These are phyloP conservation scores for Solanum ossicruentum DNA, from an alignment of 257 asterid genomes.

Conservation along the genomic window DNA sequence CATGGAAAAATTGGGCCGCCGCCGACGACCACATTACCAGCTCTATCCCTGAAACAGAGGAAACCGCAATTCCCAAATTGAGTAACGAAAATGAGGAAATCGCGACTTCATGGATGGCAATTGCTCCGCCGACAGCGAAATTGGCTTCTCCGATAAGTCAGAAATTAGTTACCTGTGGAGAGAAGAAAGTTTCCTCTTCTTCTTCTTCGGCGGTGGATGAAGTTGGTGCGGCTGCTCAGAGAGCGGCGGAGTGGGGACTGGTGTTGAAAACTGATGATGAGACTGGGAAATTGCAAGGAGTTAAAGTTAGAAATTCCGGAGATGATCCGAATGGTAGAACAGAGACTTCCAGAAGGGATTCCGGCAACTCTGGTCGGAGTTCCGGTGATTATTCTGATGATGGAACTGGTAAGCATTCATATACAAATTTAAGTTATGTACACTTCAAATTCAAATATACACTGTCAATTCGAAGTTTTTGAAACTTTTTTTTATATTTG, in stretches of 20 bases:
- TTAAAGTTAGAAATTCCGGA: constrained; percentile 75
- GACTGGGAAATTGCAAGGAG: constrained; percentile 81
- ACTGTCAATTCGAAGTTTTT: no score
- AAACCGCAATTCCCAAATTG: not conserved
- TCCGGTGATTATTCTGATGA: constrained; percentile 76
- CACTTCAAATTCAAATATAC: not conserved
- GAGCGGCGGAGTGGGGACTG: constrained; percentile 99
- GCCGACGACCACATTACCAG: not conserved
- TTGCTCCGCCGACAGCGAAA: not conserved
- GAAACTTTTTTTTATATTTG: not conserved
- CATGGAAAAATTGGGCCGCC: constrained; percentile 39
- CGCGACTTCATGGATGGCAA: constrained; percentile 78
- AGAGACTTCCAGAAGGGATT: constrained; percentile 41
- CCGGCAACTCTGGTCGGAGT: constrained; percentile 64
- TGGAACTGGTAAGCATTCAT: constrained; percentile 22
- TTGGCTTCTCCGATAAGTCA: not conserved
- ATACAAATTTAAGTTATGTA: not conserved
- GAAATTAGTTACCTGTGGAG: constrained; percentile 11
- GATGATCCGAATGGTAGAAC: constrained; percentile 28
- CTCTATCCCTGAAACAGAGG: not conserved
- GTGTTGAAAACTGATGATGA: constrained; percentile 68
- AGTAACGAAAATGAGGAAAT: constrained; percentile 6
- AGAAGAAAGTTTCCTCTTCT: not conserved
- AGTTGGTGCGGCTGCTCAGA: constrained; percentile 56
- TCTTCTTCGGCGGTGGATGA: constrained; percentile 2